Evolutionary conservation across 208 protist species (phyloP), one percentile per base, ranked within the genome.

Genomic region (Leishmania aethiopica): DNA sequence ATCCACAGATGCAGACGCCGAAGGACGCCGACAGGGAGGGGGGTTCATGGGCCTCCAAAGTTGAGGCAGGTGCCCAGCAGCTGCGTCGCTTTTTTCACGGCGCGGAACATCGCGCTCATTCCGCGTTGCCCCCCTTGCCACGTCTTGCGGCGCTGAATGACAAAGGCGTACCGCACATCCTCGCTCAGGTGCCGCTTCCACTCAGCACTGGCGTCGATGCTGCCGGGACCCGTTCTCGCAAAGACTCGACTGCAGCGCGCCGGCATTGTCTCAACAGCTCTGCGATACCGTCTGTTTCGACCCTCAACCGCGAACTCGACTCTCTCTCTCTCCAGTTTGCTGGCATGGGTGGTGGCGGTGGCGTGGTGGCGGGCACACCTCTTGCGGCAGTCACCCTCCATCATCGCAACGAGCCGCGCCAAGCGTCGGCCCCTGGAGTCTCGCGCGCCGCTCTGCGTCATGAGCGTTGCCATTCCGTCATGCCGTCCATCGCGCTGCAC

Each of bases 251-350:
- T 0, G 75, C 75, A 13, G 40, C 10, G 15, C 75, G 69, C 35
- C 53, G 37, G 17, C 69, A 37, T 13, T 3, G 7, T 6, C 5
- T 13, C 47, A 67, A 78, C n/a, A 42, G 17, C 67, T 17, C 62
- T 28, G 79, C 67, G 28, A 32, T 78, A 0, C 84, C 84, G 22
- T 84, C 79, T 37, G 49, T 87, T 28, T 59, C 79, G 32, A 79
- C 79, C 0, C 76, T 87, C 4, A 81, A 87, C 51, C 71, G 79
- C 37, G 84, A 84, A 7, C 75, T 87, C 32, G 57, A 80, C 42
- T 77, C 70, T 32, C 84, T 87, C 59, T 80, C 75, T 37, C 75
- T 74, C 13, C 73, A 78, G 67, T 73, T 83, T 49, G 79, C 79
- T 22, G 84, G 70, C 19, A 76, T 83, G 72, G 64, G 73, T 1